Evolutionary conservation across 169 alveolate genomes (phyloP).

Genomic region (Nephromyces sp.): DNA sequence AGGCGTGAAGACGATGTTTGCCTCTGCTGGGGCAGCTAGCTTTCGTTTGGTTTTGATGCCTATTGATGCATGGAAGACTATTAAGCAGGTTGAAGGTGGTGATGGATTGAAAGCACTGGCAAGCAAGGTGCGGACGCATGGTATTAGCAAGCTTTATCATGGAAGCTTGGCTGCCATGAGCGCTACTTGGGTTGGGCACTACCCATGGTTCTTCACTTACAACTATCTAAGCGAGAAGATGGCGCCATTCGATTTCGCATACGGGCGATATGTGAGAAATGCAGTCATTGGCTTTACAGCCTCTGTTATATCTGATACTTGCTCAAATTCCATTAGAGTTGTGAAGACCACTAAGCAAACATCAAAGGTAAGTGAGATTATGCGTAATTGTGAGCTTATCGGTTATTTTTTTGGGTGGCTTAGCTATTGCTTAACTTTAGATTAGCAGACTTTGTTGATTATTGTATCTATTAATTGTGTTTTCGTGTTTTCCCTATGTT

Average conservation of each 20-base stretch:
- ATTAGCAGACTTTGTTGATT: too few relatives aligned
- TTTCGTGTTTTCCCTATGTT: too few relatives aligned
- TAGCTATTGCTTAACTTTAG: too few relatives aligned
- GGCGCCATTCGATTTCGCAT: constrained; percentile 46
- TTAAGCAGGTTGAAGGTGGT: constrained; percentile 64
- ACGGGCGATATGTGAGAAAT: constrained; percentile 41
- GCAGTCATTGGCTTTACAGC: constrained; percentile 65
- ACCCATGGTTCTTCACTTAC: constrained; percentile 74
- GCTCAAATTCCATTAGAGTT: constrained; percentile 66
- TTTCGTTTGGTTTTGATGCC: constrained; percentile 61
- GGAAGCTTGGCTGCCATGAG: constrained; percentile 57
- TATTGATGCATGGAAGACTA: constrained; percentile 64
- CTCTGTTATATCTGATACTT: constrained; percentile 57
- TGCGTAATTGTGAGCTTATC: too few relatives aligned
- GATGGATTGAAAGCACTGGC: constrained; percentile 44
- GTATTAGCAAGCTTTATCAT: constrained; percentile 47
- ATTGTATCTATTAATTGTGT: too few relatives aligned
- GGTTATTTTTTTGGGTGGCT: too few relatives aligned
- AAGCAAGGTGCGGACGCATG: constrained; percentile 43
- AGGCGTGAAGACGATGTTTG: constrained; percentile 56
- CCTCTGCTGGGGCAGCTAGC: constrained; percentile 56
- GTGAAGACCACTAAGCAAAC: constrained; percentile 65
- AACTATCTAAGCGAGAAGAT: constrained; percentile 55
- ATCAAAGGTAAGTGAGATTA: constrained; percentile 24
- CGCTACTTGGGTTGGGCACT: constrained; percentile 60